Evolutionary conservation across 140 eudicot genomes (phyloP).

Genomic region (Oenanthe javanica): DNA sequence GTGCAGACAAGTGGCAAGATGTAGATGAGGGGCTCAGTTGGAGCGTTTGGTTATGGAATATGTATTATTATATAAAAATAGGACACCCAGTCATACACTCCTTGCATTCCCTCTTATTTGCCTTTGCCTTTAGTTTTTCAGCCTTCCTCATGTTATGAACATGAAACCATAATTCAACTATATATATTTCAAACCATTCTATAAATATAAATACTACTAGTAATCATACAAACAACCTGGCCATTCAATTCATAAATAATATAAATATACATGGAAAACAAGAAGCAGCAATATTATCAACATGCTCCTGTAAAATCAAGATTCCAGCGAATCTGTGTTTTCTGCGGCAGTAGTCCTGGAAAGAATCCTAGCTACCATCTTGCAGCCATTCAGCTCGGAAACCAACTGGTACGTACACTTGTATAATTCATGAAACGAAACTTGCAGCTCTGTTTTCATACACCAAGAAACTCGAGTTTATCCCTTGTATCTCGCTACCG

Average conservation of each 20-base stretch:
- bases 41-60: no score
- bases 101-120: background rate
- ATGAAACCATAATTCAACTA: background rate
- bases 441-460: background rate
- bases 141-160: no score
- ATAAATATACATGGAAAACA: constrained; percentile 2
- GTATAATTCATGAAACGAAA: no score
- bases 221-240: background rate
- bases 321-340: constrained; percentile 59
- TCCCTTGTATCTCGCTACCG: no score
- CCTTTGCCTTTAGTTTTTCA: background rate
- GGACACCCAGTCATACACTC: background rate
- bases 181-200: background rate
- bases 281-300: constrained; percentile 2
- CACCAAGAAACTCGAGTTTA: background rate
- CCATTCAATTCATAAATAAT: background rate
- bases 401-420: constrained; percentile 33
- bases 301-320: constrained; percentile 24
- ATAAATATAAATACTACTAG: background rate
- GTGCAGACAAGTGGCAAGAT: background rate
- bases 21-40: background rate
- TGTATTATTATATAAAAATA: background rate
- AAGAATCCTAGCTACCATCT: constrained; percentile 56
- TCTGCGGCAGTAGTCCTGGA: constrained; percentile 76
- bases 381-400: constrained; percentile 61